Base-by-base conservation (phyloP, 805 yeast species). In the Metschnikowia santaceciliae region DNA sequence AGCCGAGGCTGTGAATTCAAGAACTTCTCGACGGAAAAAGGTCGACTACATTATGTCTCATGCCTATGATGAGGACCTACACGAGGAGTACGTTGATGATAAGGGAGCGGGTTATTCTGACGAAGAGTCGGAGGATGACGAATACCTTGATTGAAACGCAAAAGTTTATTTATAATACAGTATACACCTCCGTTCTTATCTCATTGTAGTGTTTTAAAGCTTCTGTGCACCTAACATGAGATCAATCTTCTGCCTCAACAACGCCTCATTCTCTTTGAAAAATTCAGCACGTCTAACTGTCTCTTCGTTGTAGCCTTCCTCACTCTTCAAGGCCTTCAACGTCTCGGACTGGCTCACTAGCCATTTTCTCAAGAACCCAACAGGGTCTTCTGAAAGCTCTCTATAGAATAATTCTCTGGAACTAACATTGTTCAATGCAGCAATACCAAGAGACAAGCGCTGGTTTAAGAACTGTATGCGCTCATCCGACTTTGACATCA, bases 231-330 rank as follows among this genome's bases (percentile, higher is more conserved):
- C 85, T 57, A 90, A 71, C 58, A 91, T 75, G 44, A 90, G 73
- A 55, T 88, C 89, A 47, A 92, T 76, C 61, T 90, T 90, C 60
- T 90, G 94, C 54, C 81, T 79, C 49, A 94, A 73, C 59, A 87
- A 72, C 30, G 66, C 66, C 57, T 74, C 76, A 54, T 88, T 89
- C 60, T 89, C 91, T 40, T 83, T 81, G 54, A 71, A 94, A 68
- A 86, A 94, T 15, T 83, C 82, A 3, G 96, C 82, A 61, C 86
- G 80, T 71, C 99, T 82, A 4, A 90, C 96, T 19, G 81, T 75
- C 64, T 91, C 97, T 70, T 92, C 97, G 63, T 84, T 84, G 68
- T 84, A 87, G 8, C 91, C 92, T 60, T 88, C 94, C 56, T 94
- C 98, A 57, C 96, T 90, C 53, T 90, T 80, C 56, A 94, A 76